Percentiles rank a stretch among this genome's conserved stretches.
phyloP scores from a whole-genome alignment of 2,329 filamentous ascomycete species.

The Monosporascus sp. region DNA sequence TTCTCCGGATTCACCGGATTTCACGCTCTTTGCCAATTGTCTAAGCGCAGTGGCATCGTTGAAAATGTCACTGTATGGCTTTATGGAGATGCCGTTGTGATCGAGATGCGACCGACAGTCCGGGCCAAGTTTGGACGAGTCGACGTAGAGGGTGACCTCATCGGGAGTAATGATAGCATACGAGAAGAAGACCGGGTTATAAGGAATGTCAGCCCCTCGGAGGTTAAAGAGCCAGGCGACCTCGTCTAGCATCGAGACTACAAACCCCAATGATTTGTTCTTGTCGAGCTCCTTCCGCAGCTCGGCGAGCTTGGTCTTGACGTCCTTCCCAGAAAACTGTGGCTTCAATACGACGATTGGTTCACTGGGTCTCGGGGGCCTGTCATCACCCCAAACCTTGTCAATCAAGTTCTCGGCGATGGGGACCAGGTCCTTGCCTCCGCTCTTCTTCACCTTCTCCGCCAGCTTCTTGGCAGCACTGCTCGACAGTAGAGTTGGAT shows the following conservation, averaged over 20 bases:
- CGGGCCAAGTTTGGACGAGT: conserved; percentile 68
- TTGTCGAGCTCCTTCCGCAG: conserved; percentile 88
- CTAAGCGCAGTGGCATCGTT: conserved; percentile 66
- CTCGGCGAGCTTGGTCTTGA: conserved; percentile 76
- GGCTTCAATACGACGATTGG: conserved; percentile 65
- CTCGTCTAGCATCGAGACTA: conserved; percentile 93
- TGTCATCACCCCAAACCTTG: conserved; percentile 71
- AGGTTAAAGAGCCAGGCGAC: conserved; percentile 99
- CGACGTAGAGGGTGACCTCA: conserved; percentile 75
- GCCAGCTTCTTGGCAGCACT: conserved; percentile 61
- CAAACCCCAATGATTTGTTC: conserved; percentile 79
- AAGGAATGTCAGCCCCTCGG: conserved; percentile 89
- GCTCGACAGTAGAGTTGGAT: conserved; percentile 78
- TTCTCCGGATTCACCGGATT: conserved; percentile 24
- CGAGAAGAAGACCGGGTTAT: conserved; percentile 97
- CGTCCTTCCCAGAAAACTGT: conserved; percentile 75
- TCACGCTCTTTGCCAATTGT: conserved; percentile 28
- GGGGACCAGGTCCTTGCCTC: conserved; percentile 69
- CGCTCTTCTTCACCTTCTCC: conserved; percentile 82
- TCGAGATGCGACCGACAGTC: conserved; percentile 66
- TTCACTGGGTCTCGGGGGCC: conserved; percentile 70
- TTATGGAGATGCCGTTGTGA: conserved; percentile 63
- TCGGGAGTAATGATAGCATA: conserved; percentile 83
- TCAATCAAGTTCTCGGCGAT: conserved; percentile 85
- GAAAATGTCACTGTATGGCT: conserved; percentile 80